Percentiles rank a stretch among this genome's conserved stretches.
Conservation (phyloP, 768 basidiomycete species). For the Hericium erinaceus region DNA sequence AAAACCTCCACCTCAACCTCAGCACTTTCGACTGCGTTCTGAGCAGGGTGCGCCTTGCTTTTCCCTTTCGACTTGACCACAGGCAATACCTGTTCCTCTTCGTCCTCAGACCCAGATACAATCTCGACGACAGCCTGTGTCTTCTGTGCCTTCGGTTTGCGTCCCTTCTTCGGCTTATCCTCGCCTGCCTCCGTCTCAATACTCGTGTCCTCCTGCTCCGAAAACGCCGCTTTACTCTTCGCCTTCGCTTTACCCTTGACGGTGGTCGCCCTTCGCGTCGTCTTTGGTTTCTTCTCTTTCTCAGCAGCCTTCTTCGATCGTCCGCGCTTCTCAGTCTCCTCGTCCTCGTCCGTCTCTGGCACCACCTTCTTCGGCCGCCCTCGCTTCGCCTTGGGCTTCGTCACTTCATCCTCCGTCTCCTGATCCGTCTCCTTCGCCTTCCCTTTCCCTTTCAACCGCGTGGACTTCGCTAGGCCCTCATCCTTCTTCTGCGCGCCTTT, state of each 20-base stretch:
- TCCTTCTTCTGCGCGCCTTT: slow-evolving; percentile 6
- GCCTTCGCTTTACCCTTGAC: neutral
- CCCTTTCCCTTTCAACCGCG: slow-evolving; percentile 14
- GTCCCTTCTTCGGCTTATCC: neutral
- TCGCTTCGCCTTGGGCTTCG: slow-evolving; percentile 8
- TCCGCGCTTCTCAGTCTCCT: neutral
- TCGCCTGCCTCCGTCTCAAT: neutral
- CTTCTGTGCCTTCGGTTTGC: neutral
- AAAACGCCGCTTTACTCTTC: neutral
- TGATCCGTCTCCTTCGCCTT: slow-evolving; percentile 8
- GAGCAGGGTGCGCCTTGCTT: slow-evolving; percentile 13
- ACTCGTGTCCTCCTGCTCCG: neutral
- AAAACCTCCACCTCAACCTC: neutral
- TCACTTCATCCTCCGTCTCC: slow-evolving; percentile 12
- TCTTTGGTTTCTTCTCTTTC: neutral
- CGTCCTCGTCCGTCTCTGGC: slow-evolving; percentile 6
- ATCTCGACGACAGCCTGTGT: neutral
- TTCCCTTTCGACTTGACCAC: neutral
- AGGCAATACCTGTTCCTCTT: neutral
- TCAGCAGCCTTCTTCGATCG: no score
- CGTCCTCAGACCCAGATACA: neutral
- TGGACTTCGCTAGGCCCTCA: neutral
- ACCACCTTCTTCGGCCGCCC: slow-evolving; percentile 1
- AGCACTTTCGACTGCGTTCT: neutral
- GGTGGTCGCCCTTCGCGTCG: neutral